These are phyloP conservation scores for Solanum sparsipilum DNA, from an alignment of 257 asterid species.

Conservation along the genomic window DNA sequence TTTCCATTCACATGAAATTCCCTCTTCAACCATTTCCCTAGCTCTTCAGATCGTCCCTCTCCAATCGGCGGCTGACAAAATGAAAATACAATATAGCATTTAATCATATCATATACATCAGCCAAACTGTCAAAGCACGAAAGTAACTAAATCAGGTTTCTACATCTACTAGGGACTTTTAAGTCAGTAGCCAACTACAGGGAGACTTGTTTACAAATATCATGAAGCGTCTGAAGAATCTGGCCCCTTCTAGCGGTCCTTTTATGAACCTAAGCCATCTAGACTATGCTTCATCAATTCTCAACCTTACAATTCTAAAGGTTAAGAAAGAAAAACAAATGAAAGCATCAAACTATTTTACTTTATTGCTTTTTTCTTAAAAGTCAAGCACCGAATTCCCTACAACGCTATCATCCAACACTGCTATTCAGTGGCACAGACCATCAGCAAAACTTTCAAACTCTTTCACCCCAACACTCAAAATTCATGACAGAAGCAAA, in stretches of 20 bases:
- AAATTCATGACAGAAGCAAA: neutral
- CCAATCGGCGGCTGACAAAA: slow-evolving; percentile 84
- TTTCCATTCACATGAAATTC: slow-evolving; percentile 45
- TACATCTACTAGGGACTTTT: neutral
- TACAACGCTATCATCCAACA: neutral
- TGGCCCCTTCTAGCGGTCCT: neutral
- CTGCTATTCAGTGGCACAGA: neutral
- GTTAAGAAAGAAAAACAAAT: neutral
- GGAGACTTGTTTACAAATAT: neutral
- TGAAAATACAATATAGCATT: neutral
- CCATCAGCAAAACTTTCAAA: neutral
- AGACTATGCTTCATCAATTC: neutral
- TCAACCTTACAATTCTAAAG: neutral
- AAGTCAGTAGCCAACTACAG: neutral
- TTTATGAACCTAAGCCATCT: neutral
- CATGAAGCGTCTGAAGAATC: neutral
- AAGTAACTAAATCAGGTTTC: neutral
- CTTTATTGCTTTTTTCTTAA: neutral
- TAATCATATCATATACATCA: neutral
- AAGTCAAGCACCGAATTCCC: neutral
- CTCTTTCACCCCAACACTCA: neutral
- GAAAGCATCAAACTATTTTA: neutral
- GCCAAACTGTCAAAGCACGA: neutral
- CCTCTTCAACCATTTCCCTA: slow-evolving; percentile 71
- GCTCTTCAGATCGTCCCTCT: slow-evolving; percentile 42